These are phyloP conservation scores for Scedosporium boydii DNA, from an alignment of 2,329 filamentous ascomycete species.

Conservation along the genomic window DNA sequence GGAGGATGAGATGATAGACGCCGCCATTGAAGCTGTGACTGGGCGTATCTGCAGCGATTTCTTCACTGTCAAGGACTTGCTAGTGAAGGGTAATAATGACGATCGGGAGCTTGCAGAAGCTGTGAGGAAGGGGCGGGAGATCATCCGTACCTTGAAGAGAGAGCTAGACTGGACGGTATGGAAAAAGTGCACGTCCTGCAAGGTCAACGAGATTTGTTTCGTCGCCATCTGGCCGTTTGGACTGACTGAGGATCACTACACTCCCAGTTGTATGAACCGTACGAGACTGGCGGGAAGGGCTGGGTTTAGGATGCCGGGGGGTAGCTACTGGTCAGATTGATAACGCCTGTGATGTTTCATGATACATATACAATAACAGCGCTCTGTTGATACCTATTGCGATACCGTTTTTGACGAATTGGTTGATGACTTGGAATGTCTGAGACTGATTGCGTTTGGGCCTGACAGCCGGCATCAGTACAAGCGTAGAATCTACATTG, in stretches of 20 bases:
- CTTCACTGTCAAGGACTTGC: constrained; percentile 11
- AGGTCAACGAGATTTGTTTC: constrained; percentile 44
- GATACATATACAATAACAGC: not conserved
- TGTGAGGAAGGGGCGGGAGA: constrained; percentile 6
- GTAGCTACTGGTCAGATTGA: not conserved
- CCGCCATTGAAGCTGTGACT: constrained; percentile 30
- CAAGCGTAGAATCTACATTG: too few relatives aligned
- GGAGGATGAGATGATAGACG: constrained; percentile 34
- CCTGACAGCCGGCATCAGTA: too few relatives aligned
- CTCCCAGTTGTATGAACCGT: constrained; percentile 7
- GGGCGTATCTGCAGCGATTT: constrained; percentile 26
- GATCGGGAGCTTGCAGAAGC: constrained; percentile 1
- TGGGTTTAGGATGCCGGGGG: not conserved
- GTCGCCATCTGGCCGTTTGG: constrained; percentile 59
- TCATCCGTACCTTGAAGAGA: constrained; percentile 25
- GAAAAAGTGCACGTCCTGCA: constrained; percentile 46
- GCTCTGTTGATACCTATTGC: not conserved
- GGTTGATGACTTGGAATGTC: too few relatives aligned
- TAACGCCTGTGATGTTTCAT: not conserved
- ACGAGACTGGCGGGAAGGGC: not conserved
- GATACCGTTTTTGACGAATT: too few relatives aligned
- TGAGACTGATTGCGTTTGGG: too few relatives aligned
- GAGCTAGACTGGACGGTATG: constrained; percentile 51
- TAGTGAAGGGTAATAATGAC: not conserved
- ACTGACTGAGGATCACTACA: constrained; percentile 38